Conservation (phyloP, 495 filamentous ascomycete species). For the Trichoderma gamsii region DNA sequence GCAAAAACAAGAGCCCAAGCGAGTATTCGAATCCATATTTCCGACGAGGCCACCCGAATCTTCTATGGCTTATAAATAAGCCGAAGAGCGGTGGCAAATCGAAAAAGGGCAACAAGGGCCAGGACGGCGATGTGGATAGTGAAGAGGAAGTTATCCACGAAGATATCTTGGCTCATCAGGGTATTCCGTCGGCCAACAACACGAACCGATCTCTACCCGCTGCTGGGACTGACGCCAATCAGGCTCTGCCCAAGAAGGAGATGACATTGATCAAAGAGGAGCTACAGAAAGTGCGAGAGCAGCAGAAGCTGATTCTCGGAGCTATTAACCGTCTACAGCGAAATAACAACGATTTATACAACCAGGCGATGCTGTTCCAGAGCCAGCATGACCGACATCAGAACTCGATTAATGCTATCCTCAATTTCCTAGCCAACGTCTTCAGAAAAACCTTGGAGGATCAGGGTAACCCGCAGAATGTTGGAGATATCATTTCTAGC, state of each 20-base stretch:
- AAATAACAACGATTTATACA: constrained; percentile 83
- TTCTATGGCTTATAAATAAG: constrained; percentile 97
- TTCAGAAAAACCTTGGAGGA: constrained; percentile 68
- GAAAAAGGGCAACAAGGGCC: constrained; percentile 52
- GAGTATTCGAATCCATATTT: constrained; percentile 98
- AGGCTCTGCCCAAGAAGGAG: constrained; percentile 66
- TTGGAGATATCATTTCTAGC: constrained; percentile 66
- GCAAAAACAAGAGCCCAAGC: constrained; percentile 94
- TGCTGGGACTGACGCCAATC: constrained; percentile 32
- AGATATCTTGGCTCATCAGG: constrained; percentile 29
- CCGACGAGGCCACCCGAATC: constrained; percentile 82
- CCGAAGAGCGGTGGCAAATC: constrained; percentile 63
- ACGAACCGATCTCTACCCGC: constrained; percentile 19
- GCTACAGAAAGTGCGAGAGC: constrained; percentile 70
- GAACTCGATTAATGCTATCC: constrained; percentile 94
- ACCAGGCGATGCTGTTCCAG: constrained; percentile 85
- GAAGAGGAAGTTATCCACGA: constrained; percentile 56
- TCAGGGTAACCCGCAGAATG: constrained; percentile 56
- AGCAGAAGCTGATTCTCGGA: constrained; percentile 75
- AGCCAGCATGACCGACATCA: constrained; percentile 90
- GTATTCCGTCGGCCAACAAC: constrained; percentile 16
- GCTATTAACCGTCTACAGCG: constrained; percentile 71
- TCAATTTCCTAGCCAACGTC: constrained; percentile 93
- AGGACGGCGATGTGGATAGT: constrained; percentile 63
- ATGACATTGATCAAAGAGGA: constrained; percentile 70